Evolutionary conservation across 2,329 filamentous ascomycete genomes (phyloP).

Genomic region (Rhexocercosporidium sp.): DNA sequence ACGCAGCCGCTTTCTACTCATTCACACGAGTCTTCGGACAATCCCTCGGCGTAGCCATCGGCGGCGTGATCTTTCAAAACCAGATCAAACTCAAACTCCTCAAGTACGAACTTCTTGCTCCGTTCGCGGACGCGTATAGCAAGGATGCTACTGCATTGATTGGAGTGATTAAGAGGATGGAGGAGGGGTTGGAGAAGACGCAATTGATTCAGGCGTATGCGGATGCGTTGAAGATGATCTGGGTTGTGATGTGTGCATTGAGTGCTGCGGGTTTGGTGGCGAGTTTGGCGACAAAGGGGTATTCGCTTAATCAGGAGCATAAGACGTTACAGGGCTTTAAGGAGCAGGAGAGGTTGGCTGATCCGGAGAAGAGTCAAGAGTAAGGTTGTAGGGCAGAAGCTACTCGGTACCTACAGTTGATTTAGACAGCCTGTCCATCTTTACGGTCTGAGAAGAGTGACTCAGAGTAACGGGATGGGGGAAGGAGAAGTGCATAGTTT

Average conservation of each 20-base stretch:
- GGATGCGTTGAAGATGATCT: conserved; percentile 58
- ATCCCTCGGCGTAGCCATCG: conserved; percentile 67
- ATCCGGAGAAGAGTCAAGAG: conserved; percentile 31
- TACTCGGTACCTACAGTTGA: background rate
- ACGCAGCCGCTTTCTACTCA: conserved; percentile 67
- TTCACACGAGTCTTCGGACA: conserved; percentile 72
- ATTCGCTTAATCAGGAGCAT: conserved; percentile 52
- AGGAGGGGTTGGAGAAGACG: conserved; percentile 44
- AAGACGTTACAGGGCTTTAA: conserved; percentile 52
- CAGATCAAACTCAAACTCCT: conserved; percentile 43
- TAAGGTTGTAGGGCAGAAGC: conserved; percentile 11
- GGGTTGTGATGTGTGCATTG: conserved; percentile 60
- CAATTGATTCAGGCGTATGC: conserved; percentile 58
- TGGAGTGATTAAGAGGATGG: conserved; percentile 37
- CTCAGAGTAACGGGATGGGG: background rate
- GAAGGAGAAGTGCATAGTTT: background rate
- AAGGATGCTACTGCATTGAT: conserved; percentile 41
- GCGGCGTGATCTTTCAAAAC: conserved; percentile 74
- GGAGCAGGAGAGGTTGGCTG: conserved; percentile 42
- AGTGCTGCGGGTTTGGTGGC: conserved; percentile 52
- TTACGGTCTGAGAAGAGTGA: background rate
- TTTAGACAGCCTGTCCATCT: background rate
- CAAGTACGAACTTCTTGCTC: conserved; percentile 30
- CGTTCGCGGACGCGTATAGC: conserved; percentile 34
- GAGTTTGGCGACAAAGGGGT: conserved; percentile 56